phyloP scores from a whole-genome alignment of 768 basidiomycete species.

The Rhodotorula diobovata region DNA sequence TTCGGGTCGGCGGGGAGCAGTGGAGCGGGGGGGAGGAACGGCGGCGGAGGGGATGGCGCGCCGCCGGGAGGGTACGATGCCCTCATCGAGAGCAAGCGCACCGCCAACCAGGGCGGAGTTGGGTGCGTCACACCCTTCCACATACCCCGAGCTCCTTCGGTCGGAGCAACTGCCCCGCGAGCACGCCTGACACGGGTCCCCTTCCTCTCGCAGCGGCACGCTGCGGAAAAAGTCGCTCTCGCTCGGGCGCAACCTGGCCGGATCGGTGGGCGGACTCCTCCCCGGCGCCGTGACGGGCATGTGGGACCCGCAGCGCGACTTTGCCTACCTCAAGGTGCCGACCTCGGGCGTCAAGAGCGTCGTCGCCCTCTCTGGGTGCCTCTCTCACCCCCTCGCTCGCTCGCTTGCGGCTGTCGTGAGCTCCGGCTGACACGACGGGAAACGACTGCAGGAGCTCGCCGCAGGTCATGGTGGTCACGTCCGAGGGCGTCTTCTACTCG shows the following conservation, averaged over 20 bases:
- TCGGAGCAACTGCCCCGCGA: no score
- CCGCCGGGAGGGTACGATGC: constrained; percentile 67
- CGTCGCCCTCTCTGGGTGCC: constrained; percentile 82
- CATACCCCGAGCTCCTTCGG: neutral
- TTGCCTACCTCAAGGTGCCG: constrained; percentile 82
- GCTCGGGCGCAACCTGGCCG: constrained; percentile 66
- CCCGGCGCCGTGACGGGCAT: constrained; percentile 87
- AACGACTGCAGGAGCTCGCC: constrained; percentile 66
- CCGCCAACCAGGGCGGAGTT: constrained; percentile 45
- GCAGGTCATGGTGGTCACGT: constrained; percentile 93
- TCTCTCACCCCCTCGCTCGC: constrained; percentile 28
- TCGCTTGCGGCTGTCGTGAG: no score
- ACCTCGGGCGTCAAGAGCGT: constrained; percentile 72
- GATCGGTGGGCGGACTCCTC: constrained; percentile 69
- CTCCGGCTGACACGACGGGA: neutral
- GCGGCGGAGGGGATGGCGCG: constrained; percentile 43
- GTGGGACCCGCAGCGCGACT: constrained; percentile 94
- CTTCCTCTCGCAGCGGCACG: constrained; percentile 26
- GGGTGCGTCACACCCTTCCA: constrained; percentile 8
- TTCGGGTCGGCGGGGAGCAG: constrained; percentile 6
- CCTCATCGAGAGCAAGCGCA: constrained; percentile 71
- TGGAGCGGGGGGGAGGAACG: constrained; percentile 49
- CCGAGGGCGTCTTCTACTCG: constrained; percentile 90
- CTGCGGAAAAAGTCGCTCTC: constrained; percentile 68
- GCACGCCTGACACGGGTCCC: neutral